Base-by-base conservation (phyloP, 2,329 filamentous ascomycete species). In the Graphilbum fragrans region DNA sequence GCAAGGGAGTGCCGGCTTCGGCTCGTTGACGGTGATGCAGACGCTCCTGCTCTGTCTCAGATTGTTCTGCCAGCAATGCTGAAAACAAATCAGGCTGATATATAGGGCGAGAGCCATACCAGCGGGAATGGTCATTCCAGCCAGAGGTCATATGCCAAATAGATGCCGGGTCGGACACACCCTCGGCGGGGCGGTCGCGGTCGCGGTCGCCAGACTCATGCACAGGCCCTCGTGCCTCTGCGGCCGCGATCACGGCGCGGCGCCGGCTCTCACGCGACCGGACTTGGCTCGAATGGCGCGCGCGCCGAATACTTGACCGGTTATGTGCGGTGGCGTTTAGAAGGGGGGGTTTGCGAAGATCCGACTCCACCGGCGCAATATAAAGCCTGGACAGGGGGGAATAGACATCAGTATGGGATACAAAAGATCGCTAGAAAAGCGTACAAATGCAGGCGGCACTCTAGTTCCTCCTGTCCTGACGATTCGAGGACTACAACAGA, bases 301-400 rank as follows among this genome's bases (percentile, higher is more conserved):
- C 12, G 38, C 50, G 50, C 17, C 47, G 47, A 33, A 51, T 55
- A 17, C 46, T 37, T 1, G 49, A 44, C 40, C 51, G 42, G 33
- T 33, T 40, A 40, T 49, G 47, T 22, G 33, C 29, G n/a, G 29
- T 5, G 29, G 11, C 25, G 8, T 9, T n/a, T 9, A 11, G 31
- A 6, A 32, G 5, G 16, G 31, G n/a, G 9, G 31, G 31, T n/a
- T 9, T n/a, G 31, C 43, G 47, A 12, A 49, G 33, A 22, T 52
- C 48, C 21, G 48, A 48, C 29, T 51, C 47, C 38, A 49, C 46
- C 23, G 48, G 49, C 1, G 49, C 37, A 21, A 47, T 38, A 37
- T 52, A 52, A 1, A 52, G 41, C 12, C 50, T 52, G 39, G 3
- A 33, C 11, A 23, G 17, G 3, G 5, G 14, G 14, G 20, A 20